phyloP scores from a whole-genome alignment of 192 early-diverging fungal genomes.

The Coemansia sp. region DNA sequence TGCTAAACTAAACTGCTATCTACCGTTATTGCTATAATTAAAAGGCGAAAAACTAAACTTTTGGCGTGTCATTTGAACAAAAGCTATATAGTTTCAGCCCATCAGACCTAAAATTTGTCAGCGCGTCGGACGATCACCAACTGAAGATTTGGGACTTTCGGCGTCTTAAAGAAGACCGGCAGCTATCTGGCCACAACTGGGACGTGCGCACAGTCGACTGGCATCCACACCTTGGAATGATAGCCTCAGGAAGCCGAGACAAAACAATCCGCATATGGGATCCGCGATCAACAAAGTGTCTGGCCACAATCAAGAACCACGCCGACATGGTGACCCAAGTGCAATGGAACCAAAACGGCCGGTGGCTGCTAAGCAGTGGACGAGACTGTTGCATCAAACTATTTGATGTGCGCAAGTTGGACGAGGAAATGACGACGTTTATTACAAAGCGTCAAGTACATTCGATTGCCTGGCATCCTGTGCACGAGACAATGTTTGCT shows the following conservation, averaged over 20 bases:
- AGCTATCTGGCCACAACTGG: slow-evolving; percentile 89
- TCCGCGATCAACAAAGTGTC: slow-evolving; percentile 80
- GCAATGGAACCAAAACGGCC: slow-evolving; percentile 96
- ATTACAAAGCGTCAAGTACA: slow-evolving; percentile 87
- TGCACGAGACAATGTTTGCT: slow-evolving; percentile 85
- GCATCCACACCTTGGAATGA: slow-evolving; percentile 90
- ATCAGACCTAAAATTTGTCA: slow-evolving; percentile 89
- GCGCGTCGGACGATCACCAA: slow-evolving; percentile 89
- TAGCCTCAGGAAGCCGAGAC: slow-evolving; percentile 95
- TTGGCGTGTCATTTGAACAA: background rate
- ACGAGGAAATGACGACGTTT: slow-evolving; percentile 79
- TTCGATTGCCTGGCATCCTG: slow-evolving; percentile 93
- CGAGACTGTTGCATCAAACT: slow-evolving; percentile 89
- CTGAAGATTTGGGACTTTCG: slow-evolving; percentile 98
- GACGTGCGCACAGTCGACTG: slow-evolving; percentile 97
- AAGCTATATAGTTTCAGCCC: slow-evolving; percentile 83
- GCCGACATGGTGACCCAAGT: slow-evolving; percentile 89
- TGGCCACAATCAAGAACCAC: slow-evolving; percentile 90
- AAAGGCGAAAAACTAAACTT: background rate
- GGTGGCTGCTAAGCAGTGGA: slow-evolving; percentile 90
- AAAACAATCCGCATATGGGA: slow-evolving; percentile 97
- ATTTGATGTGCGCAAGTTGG: slow-evolving; percentile 93
- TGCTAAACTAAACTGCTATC: slow-evolving; percentile 11
- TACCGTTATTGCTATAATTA: background rate
- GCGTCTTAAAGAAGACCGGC: slow-evolving; percentile 74